Base-by-base conservation (phyloP, 768 basidiomycete species). In the Fistulinella prunicolor region DNA sequence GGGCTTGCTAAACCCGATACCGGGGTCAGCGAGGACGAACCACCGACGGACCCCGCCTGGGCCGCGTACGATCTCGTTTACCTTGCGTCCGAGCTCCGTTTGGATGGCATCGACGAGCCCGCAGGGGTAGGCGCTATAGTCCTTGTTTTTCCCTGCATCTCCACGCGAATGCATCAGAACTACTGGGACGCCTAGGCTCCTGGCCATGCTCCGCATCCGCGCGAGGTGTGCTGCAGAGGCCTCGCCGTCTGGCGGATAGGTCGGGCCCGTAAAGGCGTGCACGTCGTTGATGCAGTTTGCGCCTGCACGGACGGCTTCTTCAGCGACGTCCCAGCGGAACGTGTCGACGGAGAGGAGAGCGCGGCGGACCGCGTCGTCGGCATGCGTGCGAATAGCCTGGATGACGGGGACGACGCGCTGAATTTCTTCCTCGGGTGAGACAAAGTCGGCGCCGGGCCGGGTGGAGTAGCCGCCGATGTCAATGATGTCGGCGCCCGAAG, bases 401-500 rank as follows among this genome's bases (percentile, higher is more conserved):
- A 96, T 77, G 41, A 87, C 70, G 1, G 92, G 90, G 1, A 85
- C 73, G 13, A 94, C 86, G 2, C 95, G 75, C 1, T 66, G 41
- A 9, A 77, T 71, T 62, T 99, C 95, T 44, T 94, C 89, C 47
- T 82, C 76, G 0, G 73, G 54, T 0, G 77, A 73, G 34, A 95
- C 81, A 43, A 79, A 80, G 1, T 70, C 75, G 0, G 94, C 86
- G 1, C 82, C 78, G 0, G 95, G 96, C 10, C 93, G 80, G 0
- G 94, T 99, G 0, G 92, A 94, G 68, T 92, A 90, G 0, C 96
- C 96, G 0, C 96, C 95, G 17, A 98, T 76, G 65, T 99, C 96
- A 50, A 98, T 70, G 47, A 99, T 88, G 47, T 82, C 75, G 0
- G 88, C 85, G 1, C 86, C 86, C 1, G 71, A 71, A 0, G 65